Conservation (phyloP, 805 yeast species). For the Starmerella lactis-condensi region DNA sequence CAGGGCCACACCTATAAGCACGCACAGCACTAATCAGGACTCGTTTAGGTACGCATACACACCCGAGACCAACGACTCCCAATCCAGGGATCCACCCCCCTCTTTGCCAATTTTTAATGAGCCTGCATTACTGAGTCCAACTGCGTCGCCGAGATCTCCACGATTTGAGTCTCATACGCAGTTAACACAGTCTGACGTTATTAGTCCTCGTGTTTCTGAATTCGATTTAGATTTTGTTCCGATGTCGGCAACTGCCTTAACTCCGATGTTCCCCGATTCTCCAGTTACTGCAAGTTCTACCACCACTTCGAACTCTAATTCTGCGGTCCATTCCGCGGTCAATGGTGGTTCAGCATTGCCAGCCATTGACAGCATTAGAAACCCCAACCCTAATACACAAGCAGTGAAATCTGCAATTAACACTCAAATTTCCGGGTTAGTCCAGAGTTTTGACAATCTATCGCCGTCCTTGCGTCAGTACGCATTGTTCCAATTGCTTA, state of each 20-base stretch:
- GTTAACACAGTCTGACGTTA: no score
- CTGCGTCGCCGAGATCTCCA: conserved; percentile 15
- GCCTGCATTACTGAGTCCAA: conserved; percentile 14
- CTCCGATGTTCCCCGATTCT: conserved; percentile 3
- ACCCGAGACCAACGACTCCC: no score
- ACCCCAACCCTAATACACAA: no score
- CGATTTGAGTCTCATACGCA: neutral
- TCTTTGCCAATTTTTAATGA: conserved; percentile 1
- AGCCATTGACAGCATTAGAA: no score
- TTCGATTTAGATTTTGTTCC: conserved; percentile 1
- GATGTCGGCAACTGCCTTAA: conserved; percentile 6
- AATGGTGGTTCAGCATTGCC: no score
- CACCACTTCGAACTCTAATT: neutral
- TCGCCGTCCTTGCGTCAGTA: conserved; percentile 33
- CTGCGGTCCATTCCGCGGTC: neutral
- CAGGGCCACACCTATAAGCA: no score
- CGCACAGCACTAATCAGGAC: no score
- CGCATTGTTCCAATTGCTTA: conserved; percentile 36
- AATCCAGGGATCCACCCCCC: no score
- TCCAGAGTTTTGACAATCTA: conserved; percentile 22
- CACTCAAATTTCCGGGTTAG: conserved; percentile 3
- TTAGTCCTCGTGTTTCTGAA: neutral
- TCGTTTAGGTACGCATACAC: no score
- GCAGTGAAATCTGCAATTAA: neutral
- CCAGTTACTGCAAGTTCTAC: neutral